A percentile compares a stretch with the other conserved stretches of the same genome.
phyloP scores from a whole-genome alignment of 2,329 filamentous ascomycete genomes.

The Aspergillus texensis region DNA sequence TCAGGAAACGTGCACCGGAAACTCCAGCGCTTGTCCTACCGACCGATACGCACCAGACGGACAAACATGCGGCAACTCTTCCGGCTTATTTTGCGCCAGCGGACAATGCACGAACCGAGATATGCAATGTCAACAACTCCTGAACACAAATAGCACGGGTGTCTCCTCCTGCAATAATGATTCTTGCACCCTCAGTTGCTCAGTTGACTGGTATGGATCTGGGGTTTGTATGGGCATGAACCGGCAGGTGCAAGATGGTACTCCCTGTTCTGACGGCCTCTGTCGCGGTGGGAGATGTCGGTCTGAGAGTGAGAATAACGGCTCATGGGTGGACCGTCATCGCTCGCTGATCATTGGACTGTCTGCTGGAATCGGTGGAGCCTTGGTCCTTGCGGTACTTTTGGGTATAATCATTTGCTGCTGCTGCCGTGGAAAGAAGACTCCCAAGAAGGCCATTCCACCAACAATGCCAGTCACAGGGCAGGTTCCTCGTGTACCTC shows the following conservation, averaged over 20 bases:
- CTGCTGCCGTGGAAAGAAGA: conserved; percentile 8
- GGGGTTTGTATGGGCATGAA: conserved; percentile 6
- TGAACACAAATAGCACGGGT: conserved; percentile 2
- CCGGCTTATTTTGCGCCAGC: conserved; percentile 12
- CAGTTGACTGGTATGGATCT: not conserved
- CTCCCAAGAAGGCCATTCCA: not conserved
- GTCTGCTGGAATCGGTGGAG: conserved; percentile 17
- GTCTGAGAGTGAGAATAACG: not conserved
- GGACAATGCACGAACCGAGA: conserved; percentile 18
- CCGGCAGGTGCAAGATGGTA: conserved; percentile 12
- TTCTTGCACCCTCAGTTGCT: conserved; percentile 12
- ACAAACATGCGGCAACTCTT: conserved; percentile 3
- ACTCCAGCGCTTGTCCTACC: conserved; percentile 10
- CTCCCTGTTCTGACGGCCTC: conserved; percentile 7
- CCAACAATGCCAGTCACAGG: not conserved
- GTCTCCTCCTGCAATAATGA: conserved; percentile 10
- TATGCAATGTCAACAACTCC: conserved; percentile 10
- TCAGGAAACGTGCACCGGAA: conserved; percentile 13
- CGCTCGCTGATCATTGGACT: conserved; percentile 17
- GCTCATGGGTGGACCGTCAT: conserved; percentile 18
- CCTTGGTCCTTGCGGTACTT: conserved; percentile 11
- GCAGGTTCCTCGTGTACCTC: not conserved
- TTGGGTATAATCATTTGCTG: conserved; percentile 12
- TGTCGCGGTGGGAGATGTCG: conserved; percentile 9
- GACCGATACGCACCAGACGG: conserved; percentile 12